Evolutionary conservation across 1,139 yeast species (phyloP).

Genomic region (Torulaspora globosa): DNA sequence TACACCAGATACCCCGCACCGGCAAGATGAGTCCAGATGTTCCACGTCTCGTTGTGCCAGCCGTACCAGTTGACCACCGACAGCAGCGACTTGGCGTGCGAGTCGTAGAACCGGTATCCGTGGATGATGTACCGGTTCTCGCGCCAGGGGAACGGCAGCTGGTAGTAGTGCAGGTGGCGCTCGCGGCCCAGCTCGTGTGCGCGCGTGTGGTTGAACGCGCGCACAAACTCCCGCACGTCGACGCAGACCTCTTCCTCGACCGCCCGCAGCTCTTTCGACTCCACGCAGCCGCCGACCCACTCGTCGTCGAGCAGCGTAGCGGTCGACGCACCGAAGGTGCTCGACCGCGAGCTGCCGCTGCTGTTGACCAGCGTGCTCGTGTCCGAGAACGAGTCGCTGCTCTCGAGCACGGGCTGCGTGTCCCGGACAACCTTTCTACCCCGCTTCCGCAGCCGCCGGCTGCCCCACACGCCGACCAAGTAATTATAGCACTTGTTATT

Average conservation of each 20-base stretch:
- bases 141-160: conserved; percentile 88
- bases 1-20: conserved; percentile 62
- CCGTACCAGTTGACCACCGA: conserved; percentile 37
- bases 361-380: conserved; percentile 14
- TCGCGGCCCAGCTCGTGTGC: conserved; percentile 55
- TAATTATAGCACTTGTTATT: conserved; percentile 1
- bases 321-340: conserved; percentile 7
- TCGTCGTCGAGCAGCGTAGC: conserved; percentile 7
- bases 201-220: conserved; percentile 55
- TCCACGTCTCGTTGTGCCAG: conserved; percentile 84
- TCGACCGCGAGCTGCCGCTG: conserved; percentile 5
- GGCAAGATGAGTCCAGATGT: conserved; percentile 86
- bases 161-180: conserved; percentile 71
- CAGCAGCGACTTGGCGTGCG: conserved; percentile 51
- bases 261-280: neutral
- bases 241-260: neutral
- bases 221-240: conserved; percentile 35
- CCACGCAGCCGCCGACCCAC: neutral
- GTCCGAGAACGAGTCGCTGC: conserved; percentile 10
- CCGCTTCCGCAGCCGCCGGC: neutral
- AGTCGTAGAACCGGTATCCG: conserved; percentile 80
- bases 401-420: neutral
- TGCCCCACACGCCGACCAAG: neutral
- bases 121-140: conserved; percentile 80
- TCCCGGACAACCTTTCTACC: neutral